Conservation (phyloP, 2,329 filamentous ascomycete species). For the Diaporthe sp. region DNA sequence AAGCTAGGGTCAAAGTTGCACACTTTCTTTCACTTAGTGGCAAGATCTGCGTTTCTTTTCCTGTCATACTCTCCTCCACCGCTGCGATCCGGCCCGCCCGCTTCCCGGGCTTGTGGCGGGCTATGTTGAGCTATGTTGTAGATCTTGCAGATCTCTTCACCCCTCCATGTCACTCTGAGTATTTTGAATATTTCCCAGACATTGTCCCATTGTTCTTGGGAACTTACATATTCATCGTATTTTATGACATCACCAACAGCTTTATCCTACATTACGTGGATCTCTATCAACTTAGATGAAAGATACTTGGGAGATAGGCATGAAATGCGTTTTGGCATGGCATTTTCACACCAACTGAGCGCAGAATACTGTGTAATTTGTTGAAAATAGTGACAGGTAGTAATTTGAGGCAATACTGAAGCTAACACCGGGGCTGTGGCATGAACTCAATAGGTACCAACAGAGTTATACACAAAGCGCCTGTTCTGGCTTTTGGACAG, state of each 20-base stretch:
- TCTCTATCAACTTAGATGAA: neutral
- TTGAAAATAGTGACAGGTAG: neutral
- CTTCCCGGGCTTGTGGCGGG: slow-evolving; percentile 70
- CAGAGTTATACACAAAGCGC: neutral
- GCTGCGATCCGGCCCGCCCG: slow-evolving; percentile 69
- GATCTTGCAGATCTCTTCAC: slow-evolving; percentile 69
- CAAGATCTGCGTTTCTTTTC: slow-evolving; percentile 66
- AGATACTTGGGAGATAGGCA: neutral
- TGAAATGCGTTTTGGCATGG: neutral
- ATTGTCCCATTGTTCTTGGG: slow-evolving; percentile 54
- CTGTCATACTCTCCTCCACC: slow-evolving; percentile 74
- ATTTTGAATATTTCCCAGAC: slow-evolving; percentile 68
- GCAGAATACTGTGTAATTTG: neutral
- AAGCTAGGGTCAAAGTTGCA: slow-evolving; percentile 1
- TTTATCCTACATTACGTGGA: neutral
- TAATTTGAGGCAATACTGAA: neutral
- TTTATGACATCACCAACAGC: neutral
- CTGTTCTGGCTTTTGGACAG: neutral
- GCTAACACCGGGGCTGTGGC: neutral
- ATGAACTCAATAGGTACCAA: neutral
- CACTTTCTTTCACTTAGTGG: slow-evolving; percentile 51
- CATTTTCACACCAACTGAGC: neutral
- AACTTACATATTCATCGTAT: neutral
- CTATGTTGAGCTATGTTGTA: slow-evolving; percentile 50
- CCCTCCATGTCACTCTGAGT: slow-evolving; percentile 62